A percentile compares a stretch with the other conserved stretches of the same genome.
phyloP scores from a whole-genome alignment of 495 filamentous ascomycete species.

The Xylaria bambusicola region DNA sequence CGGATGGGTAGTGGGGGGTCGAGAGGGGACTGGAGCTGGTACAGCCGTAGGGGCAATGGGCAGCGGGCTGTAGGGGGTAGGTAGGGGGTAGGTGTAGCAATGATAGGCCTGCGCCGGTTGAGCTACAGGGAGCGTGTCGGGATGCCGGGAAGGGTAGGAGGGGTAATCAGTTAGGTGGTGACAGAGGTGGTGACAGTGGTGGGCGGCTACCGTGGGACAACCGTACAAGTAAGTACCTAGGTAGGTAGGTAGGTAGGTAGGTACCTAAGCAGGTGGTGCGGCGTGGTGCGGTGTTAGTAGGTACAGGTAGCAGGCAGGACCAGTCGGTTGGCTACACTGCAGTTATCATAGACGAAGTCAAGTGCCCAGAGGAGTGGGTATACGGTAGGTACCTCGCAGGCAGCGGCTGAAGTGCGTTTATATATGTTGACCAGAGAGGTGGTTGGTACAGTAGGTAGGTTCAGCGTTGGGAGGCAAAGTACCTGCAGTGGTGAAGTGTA shows the following conservation, averaged over 20 bases:
- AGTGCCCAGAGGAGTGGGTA: too few species aligned
- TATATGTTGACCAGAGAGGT: too few species aligned
- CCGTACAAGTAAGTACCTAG: neutral
- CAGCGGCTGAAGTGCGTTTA: too few species aligned
- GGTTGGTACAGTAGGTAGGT: too few species aligned
- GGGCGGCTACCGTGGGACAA: neutral
- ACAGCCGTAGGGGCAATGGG: neutral
- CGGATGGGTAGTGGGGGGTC: conserved; percentile 12
- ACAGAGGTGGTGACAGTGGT: neutral
- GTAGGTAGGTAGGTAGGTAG: neutral
- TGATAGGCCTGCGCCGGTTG: neutral
- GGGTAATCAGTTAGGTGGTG: conserved; percentile 12
- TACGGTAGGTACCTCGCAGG: too few species aligned
- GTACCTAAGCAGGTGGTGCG: too few species aligned
- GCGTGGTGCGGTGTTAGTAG: too few species aligned
- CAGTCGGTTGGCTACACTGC: too few species aligned
- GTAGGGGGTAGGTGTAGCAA: neutral
- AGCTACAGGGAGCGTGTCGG: conserved; percentile 9
- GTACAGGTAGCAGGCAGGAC: neutral
- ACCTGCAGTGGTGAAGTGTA: neutral
- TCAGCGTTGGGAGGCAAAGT: too few species aligned
- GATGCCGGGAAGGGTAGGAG: conserved; percentile 21
- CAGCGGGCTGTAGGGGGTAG: conserved; percentile 2
- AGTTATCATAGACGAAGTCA: too few species aligned
- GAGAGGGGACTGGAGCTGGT: conserved; percentile 10